These are phyloP conservation scores for cucumber (Cucumis sativus) DNA, from an alignment of 306 rosid genomes.

Conservation along the genomic window Cucumber_9930_V3 NC_026660.2:582001-582500, in stretches of 20 bases:
- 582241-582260: neutral
- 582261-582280: neutral
- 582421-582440: neutral
- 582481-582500: too few species aligned
- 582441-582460: neutral
- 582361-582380: neutral
- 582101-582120: neutral
- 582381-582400: neutral
- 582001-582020: neutral
- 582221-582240: neutral
- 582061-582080: neutral
- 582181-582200: neutral
- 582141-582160: neutral
- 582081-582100: neutral
- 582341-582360: neutral
- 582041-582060: neutral
- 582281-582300: neutral
- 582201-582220: neutral
- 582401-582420: neutral
- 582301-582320: neutral
- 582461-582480: too few species aligned
- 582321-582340: neutral
- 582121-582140: neutral
- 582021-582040: neutral
- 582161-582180: neutral